Base-by-base conservation (phyloP, 148 eudicot genomes). In the Oxyria digyna region DNA sequence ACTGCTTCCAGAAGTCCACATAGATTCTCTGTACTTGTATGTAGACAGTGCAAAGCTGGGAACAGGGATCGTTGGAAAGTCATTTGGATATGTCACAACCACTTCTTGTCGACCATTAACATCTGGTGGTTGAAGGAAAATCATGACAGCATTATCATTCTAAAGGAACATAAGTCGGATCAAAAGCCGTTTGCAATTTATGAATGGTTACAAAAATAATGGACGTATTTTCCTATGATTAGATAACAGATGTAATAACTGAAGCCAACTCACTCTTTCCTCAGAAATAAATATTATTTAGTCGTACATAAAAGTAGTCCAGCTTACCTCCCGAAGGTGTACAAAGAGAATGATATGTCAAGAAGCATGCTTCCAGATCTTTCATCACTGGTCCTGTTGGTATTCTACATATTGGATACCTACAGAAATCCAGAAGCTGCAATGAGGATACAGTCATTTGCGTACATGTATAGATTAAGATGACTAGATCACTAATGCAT, bases 331-430 rank as follows among this genome's bases (percentile, higher is more conserved):
- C 66, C 29, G 41, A 26, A 64, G 78, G 80, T 13, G 96, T 91
- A 8, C 82, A 78, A 71, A 91, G 80, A 68, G 75, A 69, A 71
- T 91, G 97, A 75, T 81, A 86, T 33, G 90, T 85, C 76, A 91
- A 79, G 73, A 88, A 91, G 54, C 85, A 88, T 21, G 97, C 85
- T 67, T 87, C 88, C 75, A 87, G 66, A 74, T 89, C 89, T 62
- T 75, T 69, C 4, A 80, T 71, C 4, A 84, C 75, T 24, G 87
- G 48, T 6, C 89, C 96, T 50, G 80, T 42, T 9, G 91, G 96
- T 77, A 87, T 83, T 73, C 88, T 77, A 67, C 85, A 87, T 29
- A 89, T 89, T 24, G 97, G 97, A 72, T 88, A 91, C 97, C 97
- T 91, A 77, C 80, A 75, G 1, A 62, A 35, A 8, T 29, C 64